These are phyloP conservation scores for Amylocystis lapponica DNA, from an alignment of 768 basidiomycete genomes.

Conservation along the genomic window DNA sequence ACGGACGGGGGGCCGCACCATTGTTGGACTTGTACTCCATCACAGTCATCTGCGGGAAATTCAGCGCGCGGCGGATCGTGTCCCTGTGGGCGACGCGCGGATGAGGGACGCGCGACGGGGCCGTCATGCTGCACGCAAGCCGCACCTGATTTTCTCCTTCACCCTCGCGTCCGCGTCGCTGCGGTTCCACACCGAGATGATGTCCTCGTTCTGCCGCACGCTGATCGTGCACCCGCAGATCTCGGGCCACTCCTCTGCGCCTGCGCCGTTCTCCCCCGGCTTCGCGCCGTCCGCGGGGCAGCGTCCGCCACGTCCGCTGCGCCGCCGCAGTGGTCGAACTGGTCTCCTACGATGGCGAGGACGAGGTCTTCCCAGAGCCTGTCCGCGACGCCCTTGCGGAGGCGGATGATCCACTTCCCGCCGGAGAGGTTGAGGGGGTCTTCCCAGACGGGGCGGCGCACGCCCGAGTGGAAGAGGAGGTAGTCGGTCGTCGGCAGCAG, in stretches of 20 bases:
- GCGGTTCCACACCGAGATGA: conserved; percentile 89
- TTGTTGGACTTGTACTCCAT: conserved; percentile 97
- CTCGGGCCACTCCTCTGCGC: conserved; percentile 57
- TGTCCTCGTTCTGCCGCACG: conserved; percentile 90
- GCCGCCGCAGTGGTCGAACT: conserved; percentile 69
- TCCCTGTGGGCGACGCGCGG: conserved; percentile 44
- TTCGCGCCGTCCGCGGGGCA: conserved; percentile 12
- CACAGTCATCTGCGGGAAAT: conserved; percentile 68
- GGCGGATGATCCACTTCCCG: conserved; percentile 93
- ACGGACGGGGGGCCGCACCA: conserved; percentile 38
- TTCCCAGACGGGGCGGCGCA: conserved; percentile 93
- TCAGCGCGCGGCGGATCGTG: conserved; percentile 69
- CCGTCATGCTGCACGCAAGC: background rate
- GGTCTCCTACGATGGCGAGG: conserved; percentile 83
- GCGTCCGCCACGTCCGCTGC: conserved; percentile 32
- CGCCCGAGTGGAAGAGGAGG: conserved; percentile 80
- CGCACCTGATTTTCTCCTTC: conserved; percentile 79
- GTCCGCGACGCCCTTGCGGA: conserved; percentile 87
- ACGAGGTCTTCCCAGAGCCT: conserved; percentile 89
- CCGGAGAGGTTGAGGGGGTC: conserved; percentile 84
- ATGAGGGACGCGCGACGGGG: conserved; percentile 1
- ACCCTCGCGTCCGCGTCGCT: conserved; percentile 71
- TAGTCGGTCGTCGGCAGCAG: conserved; percentile 91
- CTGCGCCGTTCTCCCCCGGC: conserved; percentile 23
- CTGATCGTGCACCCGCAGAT: conserved; percentile 96